These are phyloP conservation scores for Elsinoe fawcettii DNA, from an alignment of 2,329 filamentous ascomycete genomes.

Conservation along the genomic window DNA sequence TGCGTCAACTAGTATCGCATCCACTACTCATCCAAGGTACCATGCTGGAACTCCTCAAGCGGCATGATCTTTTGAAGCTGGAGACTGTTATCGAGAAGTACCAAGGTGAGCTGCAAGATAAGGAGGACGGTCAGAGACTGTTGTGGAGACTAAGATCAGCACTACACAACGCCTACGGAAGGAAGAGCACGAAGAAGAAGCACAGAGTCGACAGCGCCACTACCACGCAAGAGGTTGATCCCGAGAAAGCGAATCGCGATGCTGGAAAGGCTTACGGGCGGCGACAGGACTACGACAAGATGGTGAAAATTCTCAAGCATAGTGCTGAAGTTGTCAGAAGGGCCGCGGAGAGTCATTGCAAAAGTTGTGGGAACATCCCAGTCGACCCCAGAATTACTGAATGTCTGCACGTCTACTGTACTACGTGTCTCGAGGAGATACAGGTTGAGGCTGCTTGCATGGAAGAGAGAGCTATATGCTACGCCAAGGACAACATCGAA, in stretches of 20 bases:
- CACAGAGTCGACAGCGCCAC: neutral
- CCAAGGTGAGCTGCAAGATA: neutral
- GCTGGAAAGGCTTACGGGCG: slow-evolving; percentile 18
- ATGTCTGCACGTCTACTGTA: slow-evolving; percentile 52
- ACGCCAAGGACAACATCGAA: neutral
- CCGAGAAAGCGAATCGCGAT: neutral
- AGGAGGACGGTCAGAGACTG: neutral
- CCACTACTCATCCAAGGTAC: slow-evolving; percentile 41
- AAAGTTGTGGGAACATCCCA: slow-evolving; percentile 35
- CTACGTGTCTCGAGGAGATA: slow-evolving; percentile 37
- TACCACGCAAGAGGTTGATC: neutral
- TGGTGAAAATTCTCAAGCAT: slow-evolving; percentile 31
- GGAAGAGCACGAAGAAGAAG: neutral
- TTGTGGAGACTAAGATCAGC: neutral
- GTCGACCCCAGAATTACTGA: slow-evolving; percentile 38
- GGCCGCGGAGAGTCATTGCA: neutral
- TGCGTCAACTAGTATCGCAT: slow-evolving; percentile 47
- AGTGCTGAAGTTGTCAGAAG: slow-evolving; percentile 19
- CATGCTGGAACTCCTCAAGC: slow-evolving; percentile 39
- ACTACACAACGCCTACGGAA: neutral
- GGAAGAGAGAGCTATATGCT: neutral
- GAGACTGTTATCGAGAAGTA: neutral
- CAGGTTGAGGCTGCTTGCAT: slow-evolving; percentile 23
- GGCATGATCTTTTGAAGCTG: slow-evolving; percentile 33
- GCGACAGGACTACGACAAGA: slow-evolving; percentile 34